Base-by-base conservation (phyloP, 2,329 filamentous ascomycete genomes). In the Chrysosporium keratinophilum region DNA sequence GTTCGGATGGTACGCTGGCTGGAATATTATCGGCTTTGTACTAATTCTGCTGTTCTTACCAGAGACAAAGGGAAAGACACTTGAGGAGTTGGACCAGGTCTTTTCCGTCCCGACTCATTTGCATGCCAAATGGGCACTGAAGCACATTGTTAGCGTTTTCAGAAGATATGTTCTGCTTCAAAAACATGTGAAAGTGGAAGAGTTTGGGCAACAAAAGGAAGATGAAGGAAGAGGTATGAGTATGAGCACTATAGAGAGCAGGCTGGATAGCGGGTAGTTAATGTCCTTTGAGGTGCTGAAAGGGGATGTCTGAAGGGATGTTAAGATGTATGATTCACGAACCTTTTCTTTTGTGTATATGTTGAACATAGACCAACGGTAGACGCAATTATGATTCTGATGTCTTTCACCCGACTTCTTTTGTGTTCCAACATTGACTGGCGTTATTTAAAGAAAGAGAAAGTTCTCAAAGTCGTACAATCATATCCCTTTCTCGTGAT, bases 81-180 rank as follows among this genome's bases (percentile, higher is more conserved):
- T 75, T 0, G 72, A 75, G 51, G 72, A 75, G 57, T 61, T 78
- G 44, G 75, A 78, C 58, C 73, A 78, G 59, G 75, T 80, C 14
- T 81, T 80, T 62, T 71, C 69, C 1, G 74, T 80, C 1, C 72
- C 76, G 0, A 78, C 74, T 2, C 61, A 64, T 11, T 62, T 71
- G 31, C 72, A 74, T 62, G 71, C 66, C 3, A 58, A 57, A 43
- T 73, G 70, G 61, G 69, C 69, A 0, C 42, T 71, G 46, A 62
- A 68, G 15, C 67, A 72, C 58, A 63, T 71, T 43, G 61, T 63
- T 2, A 71, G 67, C 42, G 67, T 70, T 44, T 43, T 68, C 7
- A 64, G 67, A 40, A 60, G 67, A 44, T 69, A 70, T 60, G 40
- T 70, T 17, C 53, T 72, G 20, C 54, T 65, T 6, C 59, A 62